Evolutionary conservation across 1,284 basidiomycete species (phyloP), one percentile per base, ranked within the genome.

Genomic region (Porogramme epimiltina): DNA sequence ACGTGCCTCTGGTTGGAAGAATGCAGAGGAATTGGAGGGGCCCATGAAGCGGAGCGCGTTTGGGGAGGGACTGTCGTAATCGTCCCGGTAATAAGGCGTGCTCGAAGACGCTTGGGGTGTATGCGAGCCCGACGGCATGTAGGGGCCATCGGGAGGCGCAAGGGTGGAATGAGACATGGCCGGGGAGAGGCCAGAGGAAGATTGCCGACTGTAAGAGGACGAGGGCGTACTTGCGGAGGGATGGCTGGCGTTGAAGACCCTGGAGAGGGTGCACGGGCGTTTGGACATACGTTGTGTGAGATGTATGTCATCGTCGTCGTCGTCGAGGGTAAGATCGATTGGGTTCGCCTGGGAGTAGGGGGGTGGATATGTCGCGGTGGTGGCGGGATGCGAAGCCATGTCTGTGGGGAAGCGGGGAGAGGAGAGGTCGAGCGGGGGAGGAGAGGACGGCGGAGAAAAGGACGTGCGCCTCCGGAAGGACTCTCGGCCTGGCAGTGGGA

Each of bases 281-380:
- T 67, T 70, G 42, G 41, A 50, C 53, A 59, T 63, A n/a, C 66
- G 58, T 44, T 67, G 61, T 37, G 52, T 49, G 22, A 49, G 37
- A 47, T 55, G 52, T 24, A 52, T 49, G 42, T 64, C 65, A 15
- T 60, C 59, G 48, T 64, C 66, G 52, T 67, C 66, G 55, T 70
- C 68, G 56, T 66, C 65, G 42, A 62, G 58, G 33, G 68, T 70
- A 45, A 70, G 65, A 62, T 70, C 68, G 62, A 70, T 70, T 43
- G 66, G 65, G 54, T 69, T 63, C 3, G 62, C 58, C 56, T 61
- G 62, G 34, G 61, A 49, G 52, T 59, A 62, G 15, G 55, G 47
- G 34, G 60, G 48, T 3, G 59, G 47, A 45, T 49, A 53, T n/a
- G 49, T 47, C 31, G 56, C 47, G 23, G 61, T 54, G 11, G 58